phyloP scores from a whole-genome alignment of 2,329 filamentous ascomycete species.

The Hortaea sp. region DNA sequence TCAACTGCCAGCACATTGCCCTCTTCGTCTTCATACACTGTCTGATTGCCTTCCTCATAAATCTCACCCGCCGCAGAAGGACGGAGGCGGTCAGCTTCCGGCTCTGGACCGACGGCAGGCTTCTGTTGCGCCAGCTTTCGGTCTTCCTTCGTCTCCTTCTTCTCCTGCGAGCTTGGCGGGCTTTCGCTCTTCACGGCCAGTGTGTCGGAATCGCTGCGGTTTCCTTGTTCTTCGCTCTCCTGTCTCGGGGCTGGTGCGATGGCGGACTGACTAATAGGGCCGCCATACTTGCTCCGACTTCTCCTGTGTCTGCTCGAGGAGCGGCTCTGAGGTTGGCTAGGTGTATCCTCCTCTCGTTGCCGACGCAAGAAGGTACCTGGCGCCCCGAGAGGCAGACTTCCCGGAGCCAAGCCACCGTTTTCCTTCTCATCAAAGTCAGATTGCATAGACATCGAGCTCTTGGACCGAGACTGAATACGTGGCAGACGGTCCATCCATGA shows the following conservation, averaged over 20 bases:
- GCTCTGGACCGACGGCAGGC: constrained; percentile 4
- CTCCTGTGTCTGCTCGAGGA: constrained; percentile 57
- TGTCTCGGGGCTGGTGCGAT: constrained; percentile 56
- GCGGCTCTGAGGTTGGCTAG: constrained; percentile 50
- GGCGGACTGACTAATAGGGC: constrained; percentile 80
- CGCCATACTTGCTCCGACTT: constrained; percentile 56
- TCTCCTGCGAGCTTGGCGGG: constrained; percentile 19
- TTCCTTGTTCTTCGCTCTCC: constrained; percentile 25
- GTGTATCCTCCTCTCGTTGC: constrained; percentile 63
- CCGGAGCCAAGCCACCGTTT: constrained; percentile 48
- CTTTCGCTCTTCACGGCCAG: constrained; percentile 33
- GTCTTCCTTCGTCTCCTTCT: constrained; percentile 1
- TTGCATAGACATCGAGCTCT: constrained; percentile 61
- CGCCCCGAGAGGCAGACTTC: constrained; percentile 58
- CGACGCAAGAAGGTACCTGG: constrained; percentile 71
- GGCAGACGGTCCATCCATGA: constrained; percentile 94
- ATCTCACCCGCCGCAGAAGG: constrained; percentile 46
- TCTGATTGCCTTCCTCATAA: constrained; percentile 69
- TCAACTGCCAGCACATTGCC: constrained; percentile 72
- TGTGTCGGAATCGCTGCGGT: constrained; percentile 35
- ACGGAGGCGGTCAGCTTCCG: constrained; percentile 15
- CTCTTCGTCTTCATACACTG: constrained; percentile 75
- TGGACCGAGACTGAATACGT: constrained; percentile 70
- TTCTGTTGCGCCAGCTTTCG: constrained; percentile 1
- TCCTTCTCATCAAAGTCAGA: constrained; percentile 47